These are phyloP conservation scores for Aristolochia fimbriata DNA, from an alignment of 164 flowering plant genomes.

Conservation along the genomic window DNA sequence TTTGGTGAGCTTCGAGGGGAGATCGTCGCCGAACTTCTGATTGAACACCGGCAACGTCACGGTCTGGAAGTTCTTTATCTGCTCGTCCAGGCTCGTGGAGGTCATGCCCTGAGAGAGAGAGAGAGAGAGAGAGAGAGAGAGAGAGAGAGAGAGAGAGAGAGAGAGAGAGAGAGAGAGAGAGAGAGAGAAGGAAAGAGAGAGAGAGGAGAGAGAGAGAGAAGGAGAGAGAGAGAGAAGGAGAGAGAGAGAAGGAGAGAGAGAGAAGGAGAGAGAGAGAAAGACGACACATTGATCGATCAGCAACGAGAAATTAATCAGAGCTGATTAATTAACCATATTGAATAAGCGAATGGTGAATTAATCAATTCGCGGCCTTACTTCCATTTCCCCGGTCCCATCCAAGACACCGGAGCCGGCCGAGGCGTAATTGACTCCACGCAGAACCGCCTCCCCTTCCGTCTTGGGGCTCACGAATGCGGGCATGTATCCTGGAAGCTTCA, in stretches of 20 bases:
- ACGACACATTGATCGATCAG: not conserved
- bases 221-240: too few relatives aligned
- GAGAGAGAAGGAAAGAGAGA: too few relatives aligned
- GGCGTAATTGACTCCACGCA: slow-evolving; percentile 54
- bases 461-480: slow-evolving; percentile 38
- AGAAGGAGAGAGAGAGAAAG: too few relatives aligned
- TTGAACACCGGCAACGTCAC: slow-evolving; percentile 33
- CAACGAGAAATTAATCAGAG: not conserved
- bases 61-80: slow-evolving; percentile 42
- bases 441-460: slow-evolving; percentile 30
- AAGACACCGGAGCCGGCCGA: slow-evolving; percentile 65
- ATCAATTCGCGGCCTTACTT: slow-evolving; percentile 20
- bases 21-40: slow-evolving; percentile 13
- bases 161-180: too few relatives aligned
- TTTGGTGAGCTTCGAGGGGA: slow-evolving; percentile 15
- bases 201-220: too few relatives aligned
- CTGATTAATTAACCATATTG: not conserved
- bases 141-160: too few relatives aligned
- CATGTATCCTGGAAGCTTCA: slow-evolving; percentile 29
- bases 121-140: too few relatives aligned
- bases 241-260: too few relatives aligned
- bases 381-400: slow-evolving; percentile 37
- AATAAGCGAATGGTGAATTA: not conserved
- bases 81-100: slow-evolving; percentile 32
- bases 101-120: slow-evolving; percentile 34